Evolutionary conservation across 177 flowering plant genomes (phyloP), one percentile per base, ranked within the genome.

Genomic region (Vitis hybrid): DNA sequence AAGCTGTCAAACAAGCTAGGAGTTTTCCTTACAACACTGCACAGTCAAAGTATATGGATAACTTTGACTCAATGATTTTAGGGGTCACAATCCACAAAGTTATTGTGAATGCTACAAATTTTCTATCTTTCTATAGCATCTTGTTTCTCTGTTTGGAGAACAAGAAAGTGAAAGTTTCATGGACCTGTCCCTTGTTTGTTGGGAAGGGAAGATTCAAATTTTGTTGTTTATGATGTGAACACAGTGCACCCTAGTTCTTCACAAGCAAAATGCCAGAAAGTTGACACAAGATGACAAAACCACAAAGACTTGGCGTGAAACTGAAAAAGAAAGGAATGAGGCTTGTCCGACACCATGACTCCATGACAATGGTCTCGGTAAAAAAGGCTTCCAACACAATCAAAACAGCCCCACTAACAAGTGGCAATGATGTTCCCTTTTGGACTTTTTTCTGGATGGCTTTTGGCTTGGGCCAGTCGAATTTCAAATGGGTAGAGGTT

Each of bases 311-410:
- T 72, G 81, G 81, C 76, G 78, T 72, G 81, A 65, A 63, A 66
- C 27, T 32, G 71, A 62, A 67, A 63, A 73, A 59, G 67, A 67
- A 72, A 62, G 63, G 61, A 48, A 21, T 50, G 51, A 63, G 76
- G 24, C 72, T 64, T 64, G 58, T 35, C 85, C 80, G 80, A 82
- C 85, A 79, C 35, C 10, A 60, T 65, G 80, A 82, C 85, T 77
- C 35, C 10, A 60, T 65, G 80, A 78, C 82, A 80, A 71, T 17
- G 51, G 3, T 13, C 71, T 69, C 55, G 55, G 76, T 52, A 51
- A 60, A 76, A 75, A 68, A 76, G 71, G 67, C 70, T 46, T 66
- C 77, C 67, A 72, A 69, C 83, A 76, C 74, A 78, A 78, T 78
- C 80, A 66, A 80, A 17, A 17, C 50, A 64, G 63, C 66, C 81